Base-by-base conservation (phyloP, 1,284 basidiomycete genomes). In the Anthracocystis panici-leucophaei region DNA sequence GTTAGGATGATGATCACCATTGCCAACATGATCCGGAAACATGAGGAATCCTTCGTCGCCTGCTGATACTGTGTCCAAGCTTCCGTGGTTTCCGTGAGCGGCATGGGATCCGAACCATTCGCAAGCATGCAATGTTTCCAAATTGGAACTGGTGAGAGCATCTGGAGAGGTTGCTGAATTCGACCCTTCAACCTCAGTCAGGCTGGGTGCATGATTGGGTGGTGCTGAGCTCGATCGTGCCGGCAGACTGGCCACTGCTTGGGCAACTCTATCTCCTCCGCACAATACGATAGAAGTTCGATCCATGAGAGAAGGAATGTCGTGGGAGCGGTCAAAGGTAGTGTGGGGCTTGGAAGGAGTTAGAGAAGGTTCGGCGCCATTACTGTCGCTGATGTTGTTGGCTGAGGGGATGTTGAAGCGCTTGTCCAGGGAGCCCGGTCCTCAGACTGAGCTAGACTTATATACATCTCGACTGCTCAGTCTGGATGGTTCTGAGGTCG, bases 161-260 rank as follows among this genome's bases (percentile, higher is more conserved):
- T 25, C 44, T 23, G 46, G 27, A 23, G 11, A n/a, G n/a, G 40
- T n/a, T 38, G 23, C 42, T 8, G 9, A 21, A 10, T n/a, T 35
- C 29, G 21, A 27, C n/a, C 21, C 33, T 9, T 41, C 57, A 18
- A 20, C 14, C 5, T 35, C n/a, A 18, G n/a, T 21, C 23, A 58
- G 14, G n/a, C 41, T 7, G 12, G 14, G 35, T 21, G 12, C n/a
- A 16, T 23, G 51, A n/a, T 55, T 12, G 1, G 60, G 59, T 25
- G 59, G 56, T 16, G 46, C 45, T 38, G 66, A 58, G 29, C 45
- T 69, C 33, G 56, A 56, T 10, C 55, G 55, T 21, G 57, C 56
- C 27, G 60, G 44, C 7, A 49, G 14, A 12, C n/a, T 33, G n/a
- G 6, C 53, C 23, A 25, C 31, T 9, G 23, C 21, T 18, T 41